A percentile compares a stretch with the other conserved stretches of the same genome.
phyloP scores from a whole-genome alignment of 495 filamentous ascomycete genomes.

The Aspergillus olivimuriae region DNA sequence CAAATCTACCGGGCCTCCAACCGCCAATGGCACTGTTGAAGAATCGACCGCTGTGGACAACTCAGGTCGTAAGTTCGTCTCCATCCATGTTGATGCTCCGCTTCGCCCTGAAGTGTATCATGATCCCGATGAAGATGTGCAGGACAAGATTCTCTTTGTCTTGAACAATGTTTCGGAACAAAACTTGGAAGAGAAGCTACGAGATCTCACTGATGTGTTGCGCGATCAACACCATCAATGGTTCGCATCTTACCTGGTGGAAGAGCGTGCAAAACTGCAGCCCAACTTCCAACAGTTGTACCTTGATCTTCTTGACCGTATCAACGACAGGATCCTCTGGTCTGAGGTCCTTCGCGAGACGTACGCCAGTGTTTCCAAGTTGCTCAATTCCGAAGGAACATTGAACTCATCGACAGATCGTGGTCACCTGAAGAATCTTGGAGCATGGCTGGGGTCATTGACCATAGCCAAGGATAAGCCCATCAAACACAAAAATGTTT shows the following conservation, averaged over 20 bases:
- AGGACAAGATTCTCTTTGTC: conserved; percentile 91
- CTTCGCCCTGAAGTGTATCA: conserved; percentile 53
- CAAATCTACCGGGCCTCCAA: conserved; percentile 30
- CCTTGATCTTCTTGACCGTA: conserved; percentile 78
- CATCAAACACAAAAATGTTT: conserved; percentile 93
- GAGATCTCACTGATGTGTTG: conserved; percentile 69
- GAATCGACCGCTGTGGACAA: conserved; percentile 49
- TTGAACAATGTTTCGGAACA: conserved; percentile 91
- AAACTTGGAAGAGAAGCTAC: conserved; percentile 76
- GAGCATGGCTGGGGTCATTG: conserved; percentile 84
- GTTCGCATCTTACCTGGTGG: conserved; percentile 95
- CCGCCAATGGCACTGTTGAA: conserved; percentile 63
- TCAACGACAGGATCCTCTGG: conserved; percentile 73
- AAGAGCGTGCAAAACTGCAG: conserved; percentile 92
- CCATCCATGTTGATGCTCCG: conserved; percentile 67
- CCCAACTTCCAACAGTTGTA: conserved; percentile 94
- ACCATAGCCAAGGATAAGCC: conserved; percentile 93
- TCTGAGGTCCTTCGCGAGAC: conserved; percentile 89
- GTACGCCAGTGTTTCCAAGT: conserved; percentile 72
- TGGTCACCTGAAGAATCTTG: conserved; percentile 84
- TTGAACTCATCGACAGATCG: conserved; percentile 74
- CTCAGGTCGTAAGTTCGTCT: conserved; percentile 55
- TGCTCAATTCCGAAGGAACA: conserved; percentile 84
- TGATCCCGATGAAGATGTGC: conserved; percentile 75
- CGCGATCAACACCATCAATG: conserved; percentile 82